These are phyloP conservation scores for Fusarium sp. DNA, from an alignment of 2,329 filamentous ascomycete genomes.

Conservation along the genomic window DNA sequence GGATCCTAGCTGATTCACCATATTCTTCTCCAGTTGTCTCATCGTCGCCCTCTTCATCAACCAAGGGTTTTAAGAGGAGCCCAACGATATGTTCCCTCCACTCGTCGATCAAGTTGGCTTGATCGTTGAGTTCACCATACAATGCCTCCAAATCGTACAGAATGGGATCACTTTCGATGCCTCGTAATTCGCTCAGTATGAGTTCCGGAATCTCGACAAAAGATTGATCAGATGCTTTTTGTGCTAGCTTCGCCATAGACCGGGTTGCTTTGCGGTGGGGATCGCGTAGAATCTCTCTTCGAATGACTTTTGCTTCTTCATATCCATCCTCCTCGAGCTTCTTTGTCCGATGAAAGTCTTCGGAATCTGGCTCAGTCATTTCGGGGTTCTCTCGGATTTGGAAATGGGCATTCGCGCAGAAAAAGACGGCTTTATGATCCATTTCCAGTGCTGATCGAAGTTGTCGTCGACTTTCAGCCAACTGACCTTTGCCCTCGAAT, in stretches of 20 bases:
- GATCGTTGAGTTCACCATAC: conserved; percentile 73
- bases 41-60: conserved; percentile 80
- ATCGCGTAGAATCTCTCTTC: conserved; percentile 80
- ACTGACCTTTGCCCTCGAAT: conserved; percentile 52
- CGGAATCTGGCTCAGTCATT: conserved; percentile 72
- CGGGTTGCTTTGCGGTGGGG: conserved; percentile 50
- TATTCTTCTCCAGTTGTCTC: conserved; percentile 92
- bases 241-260: conserved; percentile 71
- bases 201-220: conserved; percentile 72
- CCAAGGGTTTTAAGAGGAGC: conserved; percentile 77
- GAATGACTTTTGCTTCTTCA: conserved; percentile 78
- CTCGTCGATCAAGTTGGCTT: conserved; percentile 75
- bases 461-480: conserved; percentile 69
- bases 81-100: conserved; percentile 81
- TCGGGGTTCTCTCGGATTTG: conserved; percentile 80
- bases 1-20: conserved; percentile 83
- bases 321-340: conserved; percentile 78
- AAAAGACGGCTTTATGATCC: conserved; percentile 85
- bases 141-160: conserved; percentile 74
- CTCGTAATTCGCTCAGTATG: conserved; percentile 63
- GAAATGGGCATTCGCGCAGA: conserved; percentile 83
- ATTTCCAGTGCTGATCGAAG: conserved; percentile 81
- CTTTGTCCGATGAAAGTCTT: conserved; percentile 73
- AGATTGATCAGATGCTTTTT: conserved; percentile 61
- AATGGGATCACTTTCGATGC: conserved; percentile 77